Evolutionary conservation across 345 rosid genomes (phyloP).

Genomic region (rapeseed (Brassica napus)): DNA sequence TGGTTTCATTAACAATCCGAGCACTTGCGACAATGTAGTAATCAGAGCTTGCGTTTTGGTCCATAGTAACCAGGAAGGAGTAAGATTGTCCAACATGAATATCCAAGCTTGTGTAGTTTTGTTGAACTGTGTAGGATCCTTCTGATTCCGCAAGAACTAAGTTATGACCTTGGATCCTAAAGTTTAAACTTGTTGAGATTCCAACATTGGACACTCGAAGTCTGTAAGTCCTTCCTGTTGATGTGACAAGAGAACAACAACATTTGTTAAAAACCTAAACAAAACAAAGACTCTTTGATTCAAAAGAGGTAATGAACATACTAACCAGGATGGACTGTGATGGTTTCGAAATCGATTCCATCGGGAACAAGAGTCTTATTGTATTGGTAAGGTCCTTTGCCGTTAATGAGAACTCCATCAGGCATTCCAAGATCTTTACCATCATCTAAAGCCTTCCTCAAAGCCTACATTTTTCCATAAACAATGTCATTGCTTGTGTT

Average conservation of each 20-base stretch:
- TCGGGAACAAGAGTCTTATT: constrained; percentile 82
- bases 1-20: constrained; percentile 80
- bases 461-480: constrained; percentile 52
- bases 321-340: constrained; percentile 90
- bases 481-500: neutral
- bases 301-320: constrained; percentile 15
- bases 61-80: constrained; percentile 90
- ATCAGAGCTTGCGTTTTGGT: constrained; percentile 94
- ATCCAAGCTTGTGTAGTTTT: constrained; percentile 96
- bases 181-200: constrained; percentile 83
- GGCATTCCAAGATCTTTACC: constrained; percentile 98
- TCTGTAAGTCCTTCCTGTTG: constrained; percentile 87
- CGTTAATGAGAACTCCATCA: constrained; percentile 92
- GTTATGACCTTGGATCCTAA: constrained; percentile 95
- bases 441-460: constrained; percentile 86
- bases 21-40: constrained; percentile 99
- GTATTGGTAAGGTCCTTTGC: constrained; percentile 95
- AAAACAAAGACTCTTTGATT: constrained; percentile 8
- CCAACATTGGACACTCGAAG: constrained; percentile 94
- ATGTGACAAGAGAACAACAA: neutral
- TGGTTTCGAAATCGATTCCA: constrained; percentile 69
- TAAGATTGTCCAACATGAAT: constrained; percentile 94
- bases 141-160: constrained; percentile 84
- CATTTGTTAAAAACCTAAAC: neutral
- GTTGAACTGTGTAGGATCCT: constrained; percentile 98